Percentiles rank a stretch among this genome's conserved stretches.
Conservation (phyloP, 768 basidiomycete genomes). For the Auricularia sp. region DNA sequence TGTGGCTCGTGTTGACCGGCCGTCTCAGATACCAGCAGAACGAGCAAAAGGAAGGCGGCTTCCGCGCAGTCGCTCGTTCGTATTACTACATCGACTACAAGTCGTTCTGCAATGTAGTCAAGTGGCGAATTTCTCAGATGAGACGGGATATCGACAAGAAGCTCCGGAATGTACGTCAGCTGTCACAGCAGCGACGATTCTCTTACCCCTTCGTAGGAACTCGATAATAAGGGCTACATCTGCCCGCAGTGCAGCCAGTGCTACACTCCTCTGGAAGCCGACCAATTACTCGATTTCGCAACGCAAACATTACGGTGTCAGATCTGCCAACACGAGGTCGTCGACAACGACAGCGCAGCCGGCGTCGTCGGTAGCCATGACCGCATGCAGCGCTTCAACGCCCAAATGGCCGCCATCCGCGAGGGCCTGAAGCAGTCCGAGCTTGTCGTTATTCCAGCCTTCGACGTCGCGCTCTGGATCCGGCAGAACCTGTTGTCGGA, state of each 20-base stretch:
- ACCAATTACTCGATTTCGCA: slow-evolving; percentile 66
- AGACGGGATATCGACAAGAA: slow-evolving; percentile 79
- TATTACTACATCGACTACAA: slow-evolving; percentile 98
- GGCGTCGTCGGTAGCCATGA: slow-evolving; percentile 80
- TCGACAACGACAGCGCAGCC: slow-evolving; percentile 87
- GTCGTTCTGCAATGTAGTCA: slow-evolving; percentile 92
- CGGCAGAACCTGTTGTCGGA: slow-evolving; percentile 43
- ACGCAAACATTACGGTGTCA: slow-evolving; percentile 71
- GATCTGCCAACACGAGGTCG: slow-evolving; percentile 66
- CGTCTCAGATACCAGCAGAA: slow-evolving; percentile 70
- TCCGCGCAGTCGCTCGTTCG: slow-evolving; percentile 76
- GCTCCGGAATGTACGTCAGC: slow-evolving; percentile 64
- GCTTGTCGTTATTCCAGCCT: slow-evolving; percentile 76
- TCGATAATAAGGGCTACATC: slow-evolving; percentile 95
- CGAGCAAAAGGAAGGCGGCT: slow-evolving; percentile 82
- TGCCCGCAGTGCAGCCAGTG: slow-evolving; percentile 80
- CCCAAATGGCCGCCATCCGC: slow-evolving; percentile 77
- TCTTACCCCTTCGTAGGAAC: slow-evolving; percentile 46
- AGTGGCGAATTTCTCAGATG: slow-evolving; percentile 95
- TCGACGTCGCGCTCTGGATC: slow-evolving; percentile 71
- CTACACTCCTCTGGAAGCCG: slow-evolving; percentile 78
- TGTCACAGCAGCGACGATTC: background rate
- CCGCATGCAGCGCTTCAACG: slow-evolving; percentile 90
- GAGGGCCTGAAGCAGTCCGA: slow-evolving; percentile 87
- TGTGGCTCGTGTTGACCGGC: background rate